phyloP scores from a whole-genome alignment of 768 basidiomycete species.

The Boletus rex-veris region DNA sequence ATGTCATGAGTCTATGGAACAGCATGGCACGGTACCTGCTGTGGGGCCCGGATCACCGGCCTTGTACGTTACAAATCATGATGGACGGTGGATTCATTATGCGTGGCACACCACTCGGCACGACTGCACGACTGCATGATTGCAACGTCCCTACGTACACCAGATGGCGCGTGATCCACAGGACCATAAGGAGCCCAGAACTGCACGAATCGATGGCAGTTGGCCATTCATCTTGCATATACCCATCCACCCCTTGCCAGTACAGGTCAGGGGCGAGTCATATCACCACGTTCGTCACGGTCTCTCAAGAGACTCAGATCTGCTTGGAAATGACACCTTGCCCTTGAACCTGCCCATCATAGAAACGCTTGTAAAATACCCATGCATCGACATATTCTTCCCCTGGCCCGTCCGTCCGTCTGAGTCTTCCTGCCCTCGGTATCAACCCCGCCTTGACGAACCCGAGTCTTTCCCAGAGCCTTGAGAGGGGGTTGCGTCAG shows the following conservation, averaged over 20 bases:
- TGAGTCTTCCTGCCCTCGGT: slow-evolving; percentile 71
- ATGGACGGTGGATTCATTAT: too few relatives aligned
- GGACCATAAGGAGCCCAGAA: too few relatives aligned
- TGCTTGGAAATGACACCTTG: background rate
- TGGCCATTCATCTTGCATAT: too few relatives aligned
- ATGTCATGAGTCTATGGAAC: background rate
- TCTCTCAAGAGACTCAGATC: background rate
- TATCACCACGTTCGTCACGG: too few relatives aligned
- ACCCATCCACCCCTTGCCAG: too few relatives aligned
- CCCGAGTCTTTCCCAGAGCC: slow-evolving; percentile 77
- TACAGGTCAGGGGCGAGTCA: too few relatives aligned
- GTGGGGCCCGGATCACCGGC: background rate
- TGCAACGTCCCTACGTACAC: too few relatives aligned
- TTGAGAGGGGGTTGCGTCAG: background rate
- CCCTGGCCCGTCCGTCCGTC: slow-evolving; percentile 58
- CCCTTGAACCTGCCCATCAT: slow-evolving; percentile 23
- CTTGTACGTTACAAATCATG: too few relatives aligned
- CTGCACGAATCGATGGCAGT: too few relatives aligned
- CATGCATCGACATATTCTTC: slow-evolving; percentile 91
- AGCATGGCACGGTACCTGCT: background rate
- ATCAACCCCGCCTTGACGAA: slow-evolving; percentile 79
- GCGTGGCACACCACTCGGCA: too few relatives aligned
- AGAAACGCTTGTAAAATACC: slow-evolving; percentile 79
- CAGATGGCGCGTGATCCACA: too few relatives aligned
- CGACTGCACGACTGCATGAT: too few relatives aligned